These are phyloP conservation scores for Aspergillus sp. DNA, from an alignment of 2,329 filamentous ascomycete species.

Conservation along the genomic window DNA sequence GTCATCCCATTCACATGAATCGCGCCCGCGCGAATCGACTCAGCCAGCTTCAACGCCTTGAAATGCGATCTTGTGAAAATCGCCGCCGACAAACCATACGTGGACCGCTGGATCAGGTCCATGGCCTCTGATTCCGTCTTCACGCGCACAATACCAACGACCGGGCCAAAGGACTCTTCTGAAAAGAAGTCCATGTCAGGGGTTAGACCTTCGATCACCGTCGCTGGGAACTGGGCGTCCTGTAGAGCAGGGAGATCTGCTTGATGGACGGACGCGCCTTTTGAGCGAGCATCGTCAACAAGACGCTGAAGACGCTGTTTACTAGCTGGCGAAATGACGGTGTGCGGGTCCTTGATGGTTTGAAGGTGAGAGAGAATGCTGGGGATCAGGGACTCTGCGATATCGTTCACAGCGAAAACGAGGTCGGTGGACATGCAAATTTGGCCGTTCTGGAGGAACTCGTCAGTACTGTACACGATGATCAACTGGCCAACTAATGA, in stretches of 20 bases:
- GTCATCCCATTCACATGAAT: slow-evolving; percentile 29
- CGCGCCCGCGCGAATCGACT: slow-evolving; percentile 24
- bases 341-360: not conserved
- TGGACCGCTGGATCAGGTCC: slow-evolving; percentile 19
- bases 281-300: slow-evolving; percentile 49
- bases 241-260: not conserved
- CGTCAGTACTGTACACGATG: not conserved
- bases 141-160: slow-evolving; percentile 23
- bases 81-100: slow-evolving; percentile 30
- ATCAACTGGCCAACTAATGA: not conserved
- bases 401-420: slow-evolving; percentile 53
- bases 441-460: slow-evolving; percentile 54
- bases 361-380: not conserved
- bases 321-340: not conserved
- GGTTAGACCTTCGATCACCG: slow-evolving; percentile 8
- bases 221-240: slow-evolving; percentile 2
- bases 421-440: slow-evolving; percentile 79
- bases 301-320: slow-evolving; percentile 19
- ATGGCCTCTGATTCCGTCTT: slow-evolving; percentile 22
- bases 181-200: slow-evolving; percentile 21
- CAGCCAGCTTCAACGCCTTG: slow-evolving; percentile 23
- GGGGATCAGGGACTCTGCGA: not conserved
- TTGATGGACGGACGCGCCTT: slow-evolving; percentile 50
- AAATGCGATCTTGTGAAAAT: slow-evolving; percentile 27
- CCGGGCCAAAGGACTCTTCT: slow-evolving; percentile 31